Conservation (phyloP, 2,329 filamentous ascomycete genomes). For the Madurella fahalii region DNA sequence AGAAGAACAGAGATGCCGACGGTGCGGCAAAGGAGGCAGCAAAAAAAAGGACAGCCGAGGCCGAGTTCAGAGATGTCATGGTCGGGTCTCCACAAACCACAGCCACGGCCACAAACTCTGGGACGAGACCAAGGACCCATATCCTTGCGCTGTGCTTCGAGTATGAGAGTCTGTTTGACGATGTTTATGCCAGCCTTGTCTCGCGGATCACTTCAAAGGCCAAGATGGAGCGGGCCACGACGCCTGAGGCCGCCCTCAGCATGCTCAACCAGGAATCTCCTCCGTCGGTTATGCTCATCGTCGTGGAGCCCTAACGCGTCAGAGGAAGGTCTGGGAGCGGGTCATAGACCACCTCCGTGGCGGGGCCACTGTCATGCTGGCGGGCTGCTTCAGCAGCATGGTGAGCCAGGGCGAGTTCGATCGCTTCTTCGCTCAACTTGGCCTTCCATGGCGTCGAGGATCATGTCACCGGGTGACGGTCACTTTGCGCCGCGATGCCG, state of each 20-base stretch:
- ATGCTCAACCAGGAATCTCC: conserved; percentile 11
- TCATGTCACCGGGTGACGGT: conserved; percentile 19
- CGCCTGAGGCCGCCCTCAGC: conserved; percentile 11
- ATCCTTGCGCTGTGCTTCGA: conserved; percentile 12
- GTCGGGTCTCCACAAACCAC: background rate
- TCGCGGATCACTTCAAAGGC: conserved; percentile 6
- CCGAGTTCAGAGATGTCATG: background rate
- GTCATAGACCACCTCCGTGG: conserved; percentile 19
- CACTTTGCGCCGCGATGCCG: conserved; percentile 16
- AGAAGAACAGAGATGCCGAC: background rate
- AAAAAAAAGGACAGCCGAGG: background rate
- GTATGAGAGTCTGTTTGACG: conserved; percentile 3
- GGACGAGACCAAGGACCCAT: background rate
- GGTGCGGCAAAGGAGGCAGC: background rate
- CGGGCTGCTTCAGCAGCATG: conserved; percentile 20
- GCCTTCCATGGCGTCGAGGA: conserved; percentile 26
- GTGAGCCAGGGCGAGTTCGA: conserved; percentile 21
- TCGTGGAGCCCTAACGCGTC: conserved; percentile 16
- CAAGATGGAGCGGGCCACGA: conserved; percentile 15
- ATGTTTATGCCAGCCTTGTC: background rate
- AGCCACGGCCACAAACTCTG: background rate
- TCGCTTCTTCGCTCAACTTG: conserved; percentile 25
- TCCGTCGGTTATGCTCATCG: conserved; percentile 21
- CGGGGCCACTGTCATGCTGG: conserved; percentile 22
- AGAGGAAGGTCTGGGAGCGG: conserved; percentile 14